Base-by-base conservation (phyloP, 306 rosid species). In the Myrica gale region DNA sequence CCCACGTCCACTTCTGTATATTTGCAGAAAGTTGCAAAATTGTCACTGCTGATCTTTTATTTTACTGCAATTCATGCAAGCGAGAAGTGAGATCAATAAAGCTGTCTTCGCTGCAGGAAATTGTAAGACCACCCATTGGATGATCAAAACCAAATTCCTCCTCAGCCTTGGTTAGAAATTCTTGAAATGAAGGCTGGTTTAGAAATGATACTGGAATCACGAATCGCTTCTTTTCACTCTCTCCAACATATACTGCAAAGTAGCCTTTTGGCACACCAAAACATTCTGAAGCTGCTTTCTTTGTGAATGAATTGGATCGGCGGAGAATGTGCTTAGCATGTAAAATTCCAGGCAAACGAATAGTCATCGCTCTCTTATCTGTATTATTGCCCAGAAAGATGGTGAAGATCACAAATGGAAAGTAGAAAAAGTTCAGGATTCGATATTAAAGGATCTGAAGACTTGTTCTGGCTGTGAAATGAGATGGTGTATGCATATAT, bases 211-310 rank as follows among this genome's bases (percentile, higher is more conserved):
- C 46, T 1, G 93, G 91, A 55, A 90, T 79, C 8, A 85, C 67
- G 19, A 68, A 85, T 81, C 92, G 43, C 83, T 83, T 83, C 68
- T 58, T 83, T 68, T 58, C 58, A 17, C 77, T 53, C 37, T 87
- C 88, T 47, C 91, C 91, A 9, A 87, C 90, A 12, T 87, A 88
- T 37, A 88, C 84, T 2, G 86, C 89, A n/a, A 90, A 51, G 78
- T 80, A 60, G 37, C 89, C 91, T 78, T 82, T 82, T 2, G 90
- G 90, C 65, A 89, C 84, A 53, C 81, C 76, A 0, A 3, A 21
- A 53, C 53, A 3, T 45, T 75, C 43, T 44, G 77, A 47, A 23
- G 66, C 74, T 21, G 76, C 78, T 55, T 78, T 68, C 32, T 62
- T 82, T 69, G 51, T 39, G 67, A 73, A 56, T 19, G 52, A 69